phyloP scores from a whole-genome alignment of 2,329 filamentous ascomycete genomes.

The Scleromitrula shiraiana region DNA sequence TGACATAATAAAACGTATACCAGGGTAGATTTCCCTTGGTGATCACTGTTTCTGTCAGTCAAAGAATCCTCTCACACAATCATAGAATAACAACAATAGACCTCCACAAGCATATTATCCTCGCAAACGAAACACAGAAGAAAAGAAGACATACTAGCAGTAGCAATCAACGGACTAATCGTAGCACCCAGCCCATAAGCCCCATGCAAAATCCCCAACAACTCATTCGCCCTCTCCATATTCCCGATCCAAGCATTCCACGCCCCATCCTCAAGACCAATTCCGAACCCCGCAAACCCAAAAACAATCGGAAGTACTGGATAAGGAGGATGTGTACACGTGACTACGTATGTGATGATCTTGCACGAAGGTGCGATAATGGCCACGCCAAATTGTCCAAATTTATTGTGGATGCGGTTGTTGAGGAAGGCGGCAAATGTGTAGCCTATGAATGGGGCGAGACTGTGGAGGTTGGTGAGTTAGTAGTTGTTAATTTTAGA shows the following conservation, averaged over 20 bases:
- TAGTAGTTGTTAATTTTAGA: too few species aligned
- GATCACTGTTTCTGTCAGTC: slow-evolving; percentile 67
- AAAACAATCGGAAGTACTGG: slow-evolving; percentile 57
- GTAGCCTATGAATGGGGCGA: slow-evolving; percentile 60
- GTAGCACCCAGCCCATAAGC: slow-evolving; percentile 66
- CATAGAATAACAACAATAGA: background rate
- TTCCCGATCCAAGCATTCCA: slow-evolving; percentile 59
- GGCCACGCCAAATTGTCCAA: slow-evolving; percentile 52
- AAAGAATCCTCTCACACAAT: too few species aligned
- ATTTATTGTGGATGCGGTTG: slow-evolving; percentile 48
- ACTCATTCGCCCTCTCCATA: slow-evolving; percentile 59
- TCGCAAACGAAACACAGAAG: background rate
- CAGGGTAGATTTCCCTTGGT: slow-evolving; percentile 53
- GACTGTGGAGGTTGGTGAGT: too few species aligned
- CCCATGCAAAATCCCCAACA: slow-evolving; percentile 66
- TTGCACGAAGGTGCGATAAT: slow-evolving; percentile 26
- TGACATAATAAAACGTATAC: slow-evolving; percentile 71
- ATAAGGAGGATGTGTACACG: slow-evolving; percentile 61
- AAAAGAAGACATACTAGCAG: background rate
- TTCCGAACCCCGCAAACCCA: slow-evolving; percentile 60
- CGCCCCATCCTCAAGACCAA: slow-evolving; percentile 54
- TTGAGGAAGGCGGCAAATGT: slow-evolving; percentile 54
- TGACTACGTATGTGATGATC: slow-evolving; percentile 23
- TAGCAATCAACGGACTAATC: slow-evolving; percentile 42
- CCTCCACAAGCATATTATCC: background rate